phyloP scores from a whole-genome alignment of 768 basidiomycete genomes.

The Fibroporia radiculosa region DNA sequence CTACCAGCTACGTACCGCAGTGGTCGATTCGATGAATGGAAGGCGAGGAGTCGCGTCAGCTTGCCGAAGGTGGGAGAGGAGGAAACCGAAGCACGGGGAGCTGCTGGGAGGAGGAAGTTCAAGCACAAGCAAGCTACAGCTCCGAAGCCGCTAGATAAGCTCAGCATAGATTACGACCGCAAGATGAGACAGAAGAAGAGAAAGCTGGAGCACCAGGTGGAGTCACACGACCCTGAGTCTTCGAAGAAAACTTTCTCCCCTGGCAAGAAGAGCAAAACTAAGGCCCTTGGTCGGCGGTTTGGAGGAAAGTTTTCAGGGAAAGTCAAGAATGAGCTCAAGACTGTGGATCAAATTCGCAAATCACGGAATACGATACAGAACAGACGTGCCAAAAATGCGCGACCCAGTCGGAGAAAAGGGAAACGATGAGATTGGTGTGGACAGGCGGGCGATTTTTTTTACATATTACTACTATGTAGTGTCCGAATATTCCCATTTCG shows the following conservation, averaged over 20 bases:
- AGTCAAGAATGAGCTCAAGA: constrained; percentile 81
- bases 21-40: constrained; percentile 96
- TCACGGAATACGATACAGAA: constrained; percentile 57
- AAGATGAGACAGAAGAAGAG: constrained; percentile 59
- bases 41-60: constrained; percentile 60
- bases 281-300: constrained; percentile 32
- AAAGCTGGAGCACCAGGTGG: constrained; percentile 32
- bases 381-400: constrained; percentile 73
- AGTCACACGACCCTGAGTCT: constrained; percentile 16
- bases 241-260: constrained; percentile 12
- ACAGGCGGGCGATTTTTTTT: background rate
- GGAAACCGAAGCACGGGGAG: constrained; percentile 39
- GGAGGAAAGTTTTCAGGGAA: constrained; percentile 53
- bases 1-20: constrained; percentile 89
- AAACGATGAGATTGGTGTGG: constrained; percentile 26
- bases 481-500: constrained; percentile 77
- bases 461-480: constrained; percentile 5
- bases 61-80: constrained; percentile 80
- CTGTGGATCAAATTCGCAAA: constrained; percentile 81
- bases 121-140: constrained; percentile 58
- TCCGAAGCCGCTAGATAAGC: constrained; percentile 74
- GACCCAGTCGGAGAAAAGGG: constrained; percentile 45
- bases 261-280: constrained; percentile 34
- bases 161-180: constrained; percentile 64
- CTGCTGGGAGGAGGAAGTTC: constrained; percentile 51